Evolutionary conservation across 805 yeast species (phyloP), one percentile per base, ranked within the genome.

Genomic region (Yamadazyma paraphyllophila): DNA sequence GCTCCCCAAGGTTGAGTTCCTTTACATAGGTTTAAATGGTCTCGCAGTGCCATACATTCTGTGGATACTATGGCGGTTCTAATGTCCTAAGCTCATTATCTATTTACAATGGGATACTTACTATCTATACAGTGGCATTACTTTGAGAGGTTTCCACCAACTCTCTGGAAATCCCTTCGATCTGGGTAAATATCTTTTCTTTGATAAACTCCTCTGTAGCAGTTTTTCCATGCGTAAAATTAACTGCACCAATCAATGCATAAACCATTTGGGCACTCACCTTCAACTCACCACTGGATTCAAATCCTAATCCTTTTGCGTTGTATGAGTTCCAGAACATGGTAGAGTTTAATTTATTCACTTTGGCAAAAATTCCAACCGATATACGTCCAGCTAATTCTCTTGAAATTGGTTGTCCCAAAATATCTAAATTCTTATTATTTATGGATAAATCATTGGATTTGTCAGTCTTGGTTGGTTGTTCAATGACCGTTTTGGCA

Each of bases 241-340:
- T 71, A 42, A 86, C 77, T 2, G 85, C 91, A 20, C 94, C 94
- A 25, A 86, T 65, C 45, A 85, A 65, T 4, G 92, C 83, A 55
- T 71, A 71, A 49, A 80, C 60, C 61, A 80, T 76, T 49, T 80
- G 77, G 3, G 81, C 76, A 47, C 74, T 68, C 10, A 81, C 77
- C 47, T 76, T 68, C 57, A 76, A 62, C 57, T 81, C 85, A 32
- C 87, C 88, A 57, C 79, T 80, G 39, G 58, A 60, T 49, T 65
- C 71, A 38, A 74, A 71, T 26, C 67, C 65, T 48, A 73, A 62
- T 35, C 71, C 65, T 33, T 74, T 73, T 53, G 76, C 75, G 34
- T 34, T 35, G 65, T 77, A 75, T 55, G 78, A 75, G 58, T 78
- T 82, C 86, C 91, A 85, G 66, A 83, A 86, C 61, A 85, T 72